Evolutionary conservation across 768 basidiomycete species (phyloP), one percentile per base, ranked within the genome.

Genomic region (Xerocomellus intermedius): DNA sequence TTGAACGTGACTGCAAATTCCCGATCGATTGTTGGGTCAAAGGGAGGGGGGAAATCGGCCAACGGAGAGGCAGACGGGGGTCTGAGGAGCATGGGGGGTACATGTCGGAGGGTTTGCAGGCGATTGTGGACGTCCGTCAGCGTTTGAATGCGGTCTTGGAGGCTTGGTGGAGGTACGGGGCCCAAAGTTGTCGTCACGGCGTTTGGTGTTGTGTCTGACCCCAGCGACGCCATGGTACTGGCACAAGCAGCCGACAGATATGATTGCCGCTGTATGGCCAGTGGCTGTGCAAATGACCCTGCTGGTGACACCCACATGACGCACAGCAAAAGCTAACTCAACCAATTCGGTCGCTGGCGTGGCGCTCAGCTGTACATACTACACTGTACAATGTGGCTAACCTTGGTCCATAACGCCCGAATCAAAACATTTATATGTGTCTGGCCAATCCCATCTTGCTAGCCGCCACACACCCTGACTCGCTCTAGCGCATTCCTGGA

Each of bases 101-200:
- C 71, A 43, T 76, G 74, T 12, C 82, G 77, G 8, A 83, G 57
- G 0, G 70, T 54, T 32, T 79, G 75, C 9, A 85, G 55, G 6
- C 77, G 74, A 45, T 58, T 70, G 42, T 79, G 75, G 19, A 83
- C 64, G 33, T 81, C 77, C 9, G 76, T 73, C 16, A 84, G 71
- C 1, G 75, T 66, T 52, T 80, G 73, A 22, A 84, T 77, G 59
- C 77, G 77, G 5, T 66, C 71, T 56, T 77, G 71, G 39, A 80
- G 71, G 21, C 58, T 74, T 32, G 64, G 60, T 28, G 48, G 36
- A 14, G 50, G 44, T 0, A 37, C 47, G 21, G 49, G 32, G 12
- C 48, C 55, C 36, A 54, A 50, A 13, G 21, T 38, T 28, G 49
- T 41, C 44, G 56, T 53, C 35, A n/a, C 35, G 24, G 48, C 33